These are phyloP conservation scores for Nakataea oryzae DNA, from an alignment of 2,329 filamentous ascomycete species.

Conservation along the genomic window DNA sequence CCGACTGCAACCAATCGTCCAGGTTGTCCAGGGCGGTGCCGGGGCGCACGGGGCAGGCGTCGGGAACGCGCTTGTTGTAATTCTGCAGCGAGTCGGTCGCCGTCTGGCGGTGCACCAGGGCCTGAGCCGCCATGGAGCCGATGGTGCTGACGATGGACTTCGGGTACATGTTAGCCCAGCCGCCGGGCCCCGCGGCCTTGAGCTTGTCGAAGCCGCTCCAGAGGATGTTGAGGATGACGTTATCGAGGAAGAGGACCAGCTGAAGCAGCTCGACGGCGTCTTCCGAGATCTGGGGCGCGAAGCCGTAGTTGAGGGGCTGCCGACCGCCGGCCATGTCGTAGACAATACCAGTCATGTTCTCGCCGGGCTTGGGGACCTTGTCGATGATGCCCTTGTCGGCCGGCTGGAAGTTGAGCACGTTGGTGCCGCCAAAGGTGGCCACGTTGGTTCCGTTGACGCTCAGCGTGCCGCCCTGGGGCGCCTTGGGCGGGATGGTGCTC, in stretches of 20 bases:
- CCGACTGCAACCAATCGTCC: conserved; percentile 12
- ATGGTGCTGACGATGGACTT: conserved; percentile 19
- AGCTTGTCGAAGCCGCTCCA: conserved; percentile 19
- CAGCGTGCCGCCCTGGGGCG: conserved; percentile 22
- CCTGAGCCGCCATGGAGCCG: conserved; percentile 21
- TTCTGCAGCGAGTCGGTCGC: conserved; percentile 22
- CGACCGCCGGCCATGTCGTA: conserved; percentile 22
- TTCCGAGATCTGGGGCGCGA: conserved; percentile 17
- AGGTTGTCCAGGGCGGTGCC: conserved; percentile 13
- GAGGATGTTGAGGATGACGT: conserved; percentile 20
- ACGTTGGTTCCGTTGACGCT: conserved; percentile 21
- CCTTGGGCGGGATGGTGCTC: conserved; percentile 21
- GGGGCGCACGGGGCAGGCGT: conserved; percentile 17
- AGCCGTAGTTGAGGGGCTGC: conserved; percentile 21
- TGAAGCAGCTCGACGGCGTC: conserved; percentile 15
- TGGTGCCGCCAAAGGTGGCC: conserved; percentile 13
- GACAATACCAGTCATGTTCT: conserved; percentile 15
- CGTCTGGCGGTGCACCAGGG: conserved; percentile 23
- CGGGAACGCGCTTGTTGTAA: conserved; percentile 15
- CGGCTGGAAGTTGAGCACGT: conserved; percentile 15
- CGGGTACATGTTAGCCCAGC: conserved; percentile 21
- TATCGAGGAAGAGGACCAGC: conserved; percentile 19
- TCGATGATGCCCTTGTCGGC: conserved; percentile 12
- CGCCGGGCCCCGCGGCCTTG: conserved; percentile 9
- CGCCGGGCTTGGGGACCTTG: conserved; percentile 15